phyloP scores from a whole-genome alignment of 1,284 basidiomycete genomes.

The Hymenochaete sp. region DNA sequence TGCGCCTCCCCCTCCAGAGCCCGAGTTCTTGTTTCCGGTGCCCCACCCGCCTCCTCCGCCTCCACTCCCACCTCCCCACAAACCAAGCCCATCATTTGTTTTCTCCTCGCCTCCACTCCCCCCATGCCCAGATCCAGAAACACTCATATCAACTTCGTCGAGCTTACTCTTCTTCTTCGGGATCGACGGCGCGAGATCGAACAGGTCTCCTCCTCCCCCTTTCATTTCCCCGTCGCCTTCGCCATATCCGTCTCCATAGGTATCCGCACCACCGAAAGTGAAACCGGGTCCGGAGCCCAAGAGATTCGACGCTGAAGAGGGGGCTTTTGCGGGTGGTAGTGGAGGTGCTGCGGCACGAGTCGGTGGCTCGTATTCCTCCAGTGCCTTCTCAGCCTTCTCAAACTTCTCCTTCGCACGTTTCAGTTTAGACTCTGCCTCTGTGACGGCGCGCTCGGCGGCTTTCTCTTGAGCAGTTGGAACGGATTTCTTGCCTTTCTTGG shows the following conservation, averaged over 20 bases:
- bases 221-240: background rate
- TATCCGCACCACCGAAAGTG: too few species aligned
- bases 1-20: background rate
- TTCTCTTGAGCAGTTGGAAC: constrained; percentile 1
- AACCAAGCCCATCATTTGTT: too few species aligned
- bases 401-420: constrained; percentile 5
- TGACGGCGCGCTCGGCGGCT: constrained; percentile 1
- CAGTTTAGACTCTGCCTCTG: background rate
- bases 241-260: background rate
- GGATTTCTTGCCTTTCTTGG: constrained; percentile 2
- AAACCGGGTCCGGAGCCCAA: too few species aligned
- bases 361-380: background rate
- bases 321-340: too few species aligned
- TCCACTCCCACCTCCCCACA: background rate
- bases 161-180: background rate
- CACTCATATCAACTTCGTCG: too few species aligned
- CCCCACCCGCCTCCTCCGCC: background rate
- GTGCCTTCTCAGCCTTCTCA: constrained; percentile 1
- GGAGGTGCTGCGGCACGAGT: too few species aligned
- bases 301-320: too few species aligned
- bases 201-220: background rate
- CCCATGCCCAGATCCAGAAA: background rate
- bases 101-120: too few species aligned
- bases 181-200: background rate
- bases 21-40: background rate